A percentile compares a stretch with the other conserved stretches of the same genome.
Conservation (phyloP, 129 eudicot species). For the Deinandra increscens region DNA sequence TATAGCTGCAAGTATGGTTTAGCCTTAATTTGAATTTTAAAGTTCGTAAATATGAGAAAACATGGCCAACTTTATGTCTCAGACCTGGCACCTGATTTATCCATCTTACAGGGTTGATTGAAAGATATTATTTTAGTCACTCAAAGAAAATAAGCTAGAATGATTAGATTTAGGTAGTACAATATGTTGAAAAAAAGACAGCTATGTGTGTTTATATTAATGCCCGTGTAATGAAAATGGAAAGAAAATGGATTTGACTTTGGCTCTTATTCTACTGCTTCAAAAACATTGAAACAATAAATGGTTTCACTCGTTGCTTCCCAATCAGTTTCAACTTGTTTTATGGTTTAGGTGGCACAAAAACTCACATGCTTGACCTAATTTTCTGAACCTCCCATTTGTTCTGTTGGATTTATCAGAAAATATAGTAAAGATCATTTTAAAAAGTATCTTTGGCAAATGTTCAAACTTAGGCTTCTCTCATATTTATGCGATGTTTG, state of each 20-base stretch:
- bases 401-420: background rate
- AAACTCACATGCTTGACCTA: background rate
- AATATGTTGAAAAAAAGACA: background rate
- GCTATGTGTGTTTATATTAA: background rate
- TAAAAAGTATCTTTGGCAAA: too few relatives aligned
- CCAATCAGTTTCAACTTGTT: background rate
- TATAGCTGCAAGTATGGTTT: background rate
- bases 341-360: background rate
- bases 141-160: too few relatives aligned
- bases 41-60: background rate
- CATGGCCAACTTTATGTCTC: background rate
- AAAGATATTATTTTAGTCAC: background rate
- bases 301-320: background rate
- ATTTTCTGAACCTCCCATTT: background rate
- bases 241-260: background rate
- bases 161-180: too few relatives aligned
- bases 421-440: background rate
- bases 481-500: constrained; percentile 3
- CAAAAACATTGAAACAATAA: background rate
- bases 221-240: background rate
- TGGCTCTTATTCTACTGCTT: background rate
- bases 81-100: background rate
- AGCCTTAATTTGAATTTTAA: background rate
- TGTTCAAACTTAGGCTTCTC: too few relatives aligned
- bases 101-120: background rate